Conservation (phyloP, 441 rosid species). For the Pelargonium myrrhifolium region DNA sequence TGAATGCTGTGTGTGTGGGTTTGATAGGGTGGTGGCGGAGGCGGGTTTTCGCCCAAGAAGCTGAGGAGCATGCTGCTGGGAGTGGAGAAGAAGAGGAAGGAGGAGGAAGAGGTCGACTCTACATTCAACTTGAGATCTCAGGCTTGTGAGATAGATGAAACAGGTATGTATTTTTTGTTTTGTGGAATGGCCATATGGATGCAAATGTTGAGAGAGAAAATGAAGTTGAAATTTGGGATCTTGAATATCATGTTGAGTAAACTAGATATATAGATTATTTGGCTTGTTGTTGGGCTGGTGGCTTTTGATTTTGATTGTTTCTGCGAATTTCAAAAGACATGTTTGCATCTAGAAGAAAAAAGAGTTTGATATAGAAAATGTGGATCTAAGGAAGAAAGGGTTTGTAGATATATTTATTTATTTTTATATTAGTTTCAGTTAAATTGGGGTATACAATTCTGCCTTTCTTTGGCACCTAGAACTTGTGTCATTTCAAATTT, state of each 20-base stretch:
- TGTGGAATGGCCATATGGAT: background rate
- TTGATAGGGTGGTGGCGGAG: constrained; percentile 25
- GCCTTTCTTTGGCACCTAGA: too few relatives aligned
- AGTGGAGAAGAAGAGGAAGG: constrained; percentile 45
- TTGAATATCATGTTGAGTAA: background rate
- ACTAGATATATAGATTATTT: background rate
- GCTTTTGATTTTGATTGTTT: background rate
- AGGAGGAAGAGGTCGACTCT: constrained; percentile 7
- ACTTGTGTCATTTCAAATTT: too few relatives aligned
- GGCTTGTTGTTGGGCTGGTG: background rate
- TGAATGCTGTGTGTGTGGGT: background rate
- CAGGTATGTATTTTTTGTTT: background rate
- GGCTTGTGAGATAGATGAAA: background rate
- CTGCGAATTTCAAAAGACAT: background rate
- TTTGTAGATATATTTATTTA: too few relatives aligned
- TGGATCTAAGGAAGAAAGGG: too few relatives aligned
- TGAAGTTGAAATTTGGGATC: constrained; percentile 4
- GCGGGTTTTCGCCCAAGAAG: constrained; percentile 71
- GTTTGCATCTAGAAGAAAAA: too few relatives aligned
- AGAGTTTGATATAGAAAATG: too few relatives aligned
- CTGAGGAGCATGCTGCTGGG: constrained; percentile 61
- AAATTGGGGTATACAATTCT: too few relatives aligned
- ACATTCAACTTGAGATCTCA: constrained; percentile 7
- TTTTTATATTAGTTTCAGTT: too few relatives aligned
- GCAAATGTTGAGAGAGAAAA: background rate